phyloP scores from a whole-genome alignment of 2,329 filamentous ascomycete species.

The Exophiala xenobiotica region DNA sequence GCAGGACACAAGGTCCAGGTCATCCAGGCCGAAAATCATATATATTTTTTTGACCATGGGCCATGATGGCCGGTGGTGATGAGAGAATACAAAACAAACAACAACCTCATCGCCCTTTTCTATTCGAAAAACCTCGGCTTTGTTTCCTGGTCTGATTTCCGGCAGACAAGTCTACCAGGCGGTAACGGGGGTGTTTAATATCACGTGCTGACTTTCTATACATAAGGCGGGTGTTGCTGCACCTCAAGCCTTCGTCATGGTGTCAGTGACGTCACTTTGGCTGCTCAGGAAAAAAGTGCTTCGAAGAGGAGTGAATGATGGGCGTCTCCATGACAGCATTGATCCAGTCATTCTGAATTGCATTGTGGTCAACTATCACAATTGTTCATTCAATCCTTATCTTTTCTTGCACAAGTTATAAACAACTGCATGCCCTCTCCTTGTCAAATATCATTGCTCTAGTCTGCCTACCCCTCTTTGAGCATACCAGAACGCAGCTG shows the following conservation, averaged over 20 bases:
- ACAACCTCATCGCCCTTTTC: too few species aligned
- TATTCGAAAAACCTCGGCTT: too few species aligned
- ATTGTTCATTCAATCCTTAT: too few species aligned
- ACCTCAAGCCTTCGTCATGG: not conserved
- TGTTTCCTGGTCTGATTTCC: not conserved
- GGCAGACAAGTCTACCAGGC: not conserved
- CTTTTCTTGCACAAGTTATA: too few species aligned
- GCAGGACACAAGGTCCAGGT: too few species aligned
- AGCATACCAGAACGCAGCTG: too few species aligned
- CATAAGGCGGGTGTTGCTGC: not conserved
- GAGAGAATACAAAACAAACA: not conserved
- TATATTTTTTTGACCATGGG: not conserved
- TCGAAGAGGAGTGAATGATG: not conserved
- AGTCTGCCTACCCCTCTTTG: too few species aligned
- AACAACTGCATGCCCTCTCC: too few species aligned
- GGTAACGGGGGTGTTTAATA: not conserved
- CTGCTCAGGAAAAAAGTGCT: not conserved
- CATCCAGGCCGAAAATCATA: not conserved
- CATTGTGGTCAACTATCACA: too few species aligned
- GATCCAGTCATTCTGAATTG: too few species aligned
- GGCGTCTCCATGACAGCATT: conserved; percentile 1
- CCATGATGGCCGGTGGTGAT: not conserved
- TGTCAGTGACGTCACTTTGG: not conserved
- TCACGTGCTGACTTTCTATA: conserved; percentile 2
- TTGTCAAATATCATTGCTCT: too few species aligned